A percentile compares a stretch with the other conserved stretches of the same genome.
phyloP scores from a whole-genome alignment of 228 moss, liverwort and hornwort species.

The Sphagnum magellanicum region DNA sequence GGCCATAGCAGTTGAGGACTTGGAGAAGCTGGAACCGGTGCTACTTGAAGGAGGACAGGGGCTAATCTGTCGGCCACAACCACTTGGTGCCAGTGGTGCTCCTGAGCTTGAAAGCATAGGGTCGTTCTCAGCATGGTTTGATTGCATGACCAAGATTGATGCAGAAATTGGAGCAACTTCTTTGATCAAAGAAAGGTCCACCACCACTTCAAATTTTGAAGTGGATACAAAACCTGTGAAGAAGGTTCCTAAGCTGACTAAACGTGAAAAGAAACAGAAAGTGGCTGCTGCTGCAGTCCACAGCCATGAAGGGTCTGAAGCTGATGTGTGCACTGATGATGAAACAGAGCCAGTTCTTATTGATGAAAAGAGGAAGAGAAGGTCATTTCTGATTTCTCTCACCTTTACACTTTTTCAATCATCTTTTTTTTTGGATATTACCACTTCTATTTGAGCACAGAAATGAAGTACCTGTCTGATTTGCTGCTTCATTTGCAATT shows the following conservation, averaged over 20 bases:
- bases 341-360: slow-evolving; percentile 15
- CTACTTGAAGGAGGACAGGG: too few species aligned
- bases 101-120: too few species aligned
- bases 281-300: slow-evolving; percentile 7
- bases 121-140: not conserved
- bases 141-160: not conserved
- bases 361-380: slow-evolving; percentile 45
- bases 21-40: too few species aligned
- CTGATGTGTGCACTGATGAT: slow-evolving; percentile 24
- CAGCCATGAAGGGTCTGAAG: slow-evolving; percentile 20
- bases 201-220: not conserved
- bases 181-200: not conserved
- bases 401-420: not conserved
- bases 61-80: too few species aligned
- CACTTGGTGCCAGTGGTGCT: too few species aligned
- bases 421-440: not conserved
- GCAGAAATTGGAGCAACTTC: not conserved
- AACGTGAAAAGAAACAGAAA: slow-evolving; percentile 1
- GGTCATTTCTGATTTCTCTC: slow-evolving; percentile 11
- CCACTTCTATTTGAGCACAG: too few species aligned
- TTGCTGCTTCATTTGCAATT: not conserved
- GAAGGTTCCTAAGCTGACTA: not conserved
- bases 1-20: too few species aligned
- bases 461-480: too few species aligned
- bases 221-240: too few species aligned